phyloP scores from a whole-genome alignment of 1,284 basidiomycete species.

The Leccinum subrobustum region DNA sequence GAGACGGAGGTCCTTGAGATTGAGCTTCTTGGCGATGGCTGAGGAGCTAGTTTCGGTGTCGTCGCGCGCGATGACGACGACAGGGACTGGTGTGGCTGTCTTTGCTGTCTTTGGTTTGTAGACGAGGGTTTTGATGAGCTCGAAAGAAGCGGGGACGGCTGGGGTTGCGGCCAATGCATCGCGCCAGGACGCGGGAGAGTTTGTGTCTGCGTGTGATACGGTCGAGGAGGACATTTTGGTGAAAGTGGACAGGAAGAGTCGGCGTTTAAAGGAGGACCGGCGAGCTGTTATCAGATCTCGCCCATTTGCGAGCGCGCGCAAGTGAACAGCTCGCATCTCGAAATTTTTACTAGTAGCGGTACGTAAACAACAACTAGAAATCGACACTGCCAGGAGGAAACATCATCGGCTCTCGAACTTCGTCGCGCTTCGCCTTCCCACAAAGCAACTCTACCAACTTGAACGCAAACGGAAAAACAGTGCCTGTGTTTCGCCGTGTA shows the following conservation, averaged over 20 bases:
- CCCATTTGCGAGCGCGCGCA: slow-evolving; percentile 20
- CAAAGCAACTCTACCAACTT: slow-evolving; percentile 68
- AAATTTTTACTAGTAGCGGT: slow-evolving; percentile 11
- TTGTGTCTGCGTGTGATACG: slow-evolving; percentile 53
- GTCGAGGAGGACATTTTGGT: slow-evolving; percentile 26
- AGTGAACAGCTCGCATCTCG: slow-evolving; percentile 24
- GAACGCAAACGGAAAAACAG: slow-evolving; percentile 75
- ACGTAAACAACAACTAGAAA: slow-evolving; percentile 26
- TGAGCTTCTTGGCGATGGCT: slow-evolving; percentile 79
- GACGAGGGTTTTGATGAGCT: slow-evolving; percentile 80
- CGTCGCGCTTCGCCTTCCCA: slow-evolving; percentile 63
- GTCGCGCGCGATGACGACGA: slow-evolving; percentile 86
- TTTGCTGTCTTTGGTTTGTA: slow-evolving; percentile 94
- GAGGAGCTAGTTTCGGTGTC: slow-evolving; percentile 77
- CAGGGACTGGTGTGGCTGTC: slow-evolving; percentile 78
- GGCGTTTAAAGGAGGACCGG: slow-evolving; percentile 8
- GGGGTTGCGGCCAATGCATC: slow-evolving; percentile 52
- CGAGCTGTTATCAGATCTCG: slow-evolving; percentile 24
- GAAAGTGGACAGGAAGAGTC: slow-evolving; percentile 8
- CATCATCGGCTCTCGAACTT: slow-evolving; percentile 75
- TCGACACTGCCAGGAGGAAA: slow-evolving; percentile 58
- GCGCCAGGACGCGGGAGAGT: slow-evolving; percentile 69
- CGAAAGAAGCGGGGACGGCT: slow-evolving; percentile 56
- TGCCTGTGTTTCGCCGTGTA: slow-evolving; percentile 44
- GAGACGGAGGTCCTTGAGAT: slow-evolving; percentile 86